Percentiles rank a stretch among this genome's conserved stretches.
These are phyloP conservation scores for Marasmius fiardii DNA, from an alignment of 1,284 basidiomycete genomes.

Conservation along the genomic window DNA sequence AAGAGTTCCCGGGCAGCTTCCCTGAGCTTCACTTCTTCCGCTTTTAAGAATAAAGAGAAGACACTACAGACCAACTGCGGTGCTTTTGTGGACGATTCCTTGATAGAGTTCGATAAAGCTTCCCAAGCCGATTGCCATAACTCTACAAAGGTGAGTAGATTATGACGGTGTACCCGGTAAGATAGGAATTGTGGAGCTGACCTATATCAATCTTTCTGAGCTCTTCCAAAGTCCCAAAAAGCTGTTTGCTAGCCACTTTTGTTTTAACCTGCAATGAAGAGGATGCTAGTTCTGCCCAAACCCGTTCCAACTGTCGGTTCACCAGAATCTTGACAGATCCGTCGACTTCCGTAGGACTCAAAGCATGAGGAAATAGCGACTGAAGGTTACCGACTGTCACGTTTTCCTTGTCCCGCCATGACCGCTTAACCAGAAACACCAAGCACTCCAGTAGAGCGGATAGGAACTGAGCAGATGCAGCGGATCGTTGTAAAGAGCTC, in stretches of 20 bases:
- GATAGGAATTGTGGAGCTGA: neutral
- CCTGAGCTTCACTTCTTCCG: neutral
- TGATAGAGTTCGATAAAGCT: neutral
- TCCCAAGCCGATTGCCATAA: neutral
- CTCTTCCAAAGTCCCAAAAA: neutral
- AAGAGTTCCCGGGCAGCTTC: neutral
- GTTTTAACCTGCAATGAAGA: conserved; percentile 7
- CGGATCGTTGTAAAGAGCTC: conserved; percentile 45
- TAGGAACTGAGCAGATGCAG: conserved; percentile 60
- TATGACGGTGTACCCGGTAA: neutral
- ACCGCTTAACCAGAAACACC: conserved; percentile 49
- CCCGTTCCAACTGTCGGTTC: neutral
- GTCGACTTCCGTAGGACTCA: neutral
- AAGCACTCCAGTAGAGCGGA: conserved; percentile 69
- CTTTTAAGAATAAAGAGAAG: neutral
- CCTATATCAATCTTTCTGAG: neutral
- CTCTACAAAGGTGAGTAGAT: neutral
- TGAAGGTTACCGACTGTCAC: neutral
- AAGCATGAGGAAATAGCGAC: neutral
- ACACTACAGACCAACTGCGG: neutral
- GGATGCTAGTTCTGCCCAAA: conserved; percentile 9
- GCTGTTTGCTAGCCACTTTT: neutral
- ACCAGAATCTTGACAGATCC: neutral
- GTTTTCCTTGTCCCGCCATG: conserved; percentile 24
- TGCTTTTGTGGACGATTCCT: neutral